Base-by-base conservation (phyloP, 2,329 filamentous ascomycete species). In the Paracoccidioides lutzii region DNA sequence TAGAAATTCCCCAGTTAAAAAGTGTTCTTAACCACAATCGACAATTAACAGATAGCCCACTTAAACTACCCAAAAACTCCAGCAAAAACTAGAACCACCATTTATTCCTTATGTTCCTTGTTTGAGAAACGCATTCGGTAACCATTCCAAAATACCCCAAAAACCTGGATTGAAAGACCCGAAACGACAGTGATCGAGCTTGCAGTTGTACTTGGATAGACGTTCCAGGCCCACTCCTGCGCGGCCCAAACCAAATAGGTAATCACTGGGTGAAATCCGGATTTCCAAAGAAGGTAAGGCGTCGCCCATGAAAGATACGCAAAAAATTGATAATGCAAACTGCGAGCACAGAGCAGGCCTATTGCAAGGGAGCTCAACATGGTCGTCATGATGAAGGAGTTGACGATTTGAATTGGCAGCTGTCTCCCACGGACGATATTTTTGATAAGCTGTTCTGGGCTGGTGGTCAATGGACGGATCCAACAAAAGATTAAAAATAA, bases 301-400 rank as follows among this genome's bases (percentile, higher is more conserved):
- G 88, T 88, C 12, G 86, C 81, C 90, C 90, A 96, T 33, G 87
- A 87, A 58, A 95, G 80, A 76, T 94, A 95, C 48, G 88, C 83
- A 71, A 90, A 96, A 76, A 96, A 96, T 67, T 96, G 90, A 76
- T 95, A 96, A 74, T 96, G 90, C 63, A 96, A 78, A 55, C 86
- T 91, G 57, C 90, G 79, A 32, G 90, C 90, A 67, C 89, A 95
- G 49, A 95, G 78, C 72, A 95, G 78, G 41, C 90, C 90, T 56
- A 94, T 81, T 35, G 82, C 76, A 62, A 90, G 85, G 60, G 88
- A 85, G 9, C 84, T 83, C 53, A 95, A 78, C 46, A 95, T 79
- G 3, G 83, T 82, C 4, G 85, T 89, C 76, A 87, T 80, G 60
- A 91, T 79, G 69, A 88, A 95, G 45, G 80, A 76, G 9, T 84